Percentiles rank a stretch among this genome's conserved stretches.
Conservation (phyloP, 108 stramenopile genomes). For the Skeletonema menzelii region DNA sequence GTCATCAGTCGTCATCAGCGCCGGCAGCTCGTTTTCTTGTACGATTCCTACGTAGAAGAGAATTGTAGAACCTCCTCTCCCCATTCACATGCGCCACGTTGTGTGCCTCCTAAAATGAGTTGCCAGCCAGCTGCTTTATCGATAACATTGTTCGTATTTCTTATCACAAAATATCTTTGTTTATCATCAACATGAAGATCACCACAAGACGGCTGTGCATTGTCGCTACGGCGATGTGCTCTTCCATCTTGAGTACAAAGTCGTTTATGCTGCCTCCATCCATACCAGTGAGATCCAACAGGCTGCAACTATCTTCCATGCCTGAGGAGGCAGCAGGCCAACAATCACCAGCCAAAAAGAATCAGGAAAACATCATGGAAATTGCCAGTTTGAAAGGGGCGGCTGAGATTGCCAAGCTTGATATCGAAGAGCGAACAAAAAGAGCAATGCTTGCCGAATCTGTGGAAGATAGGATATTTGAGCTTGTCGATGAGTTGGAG, state of each 20-base stretch:
- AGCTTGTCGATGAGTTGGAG: constrained; percentile 52
- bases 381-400: constrained; percentile 22
- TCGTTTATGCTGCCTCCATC: background rate
- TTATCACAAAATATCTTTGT: too few relatives aligned
- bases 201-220: background rate
- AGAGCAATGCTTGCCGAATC: constrained; percentile 64
- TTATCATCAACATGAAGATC: background rate
- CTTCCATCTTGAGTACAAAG: background rate
- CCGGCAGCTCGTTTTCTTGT: too few relatives aligned
- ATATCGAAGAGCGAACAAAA: constrained; percentile 49
- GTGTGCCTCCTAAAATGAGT: too few relatives aligned
- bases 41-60: too few relatives aligned
- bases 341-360: constrained; percentile 7
- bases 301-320: background rate
- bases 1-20: too few relatives aligned
- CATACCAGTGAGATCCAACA: background rate
- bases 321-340: background rate
- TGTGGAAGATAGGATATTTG: constrained; percentile 59
- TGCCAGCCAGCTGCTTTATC: background rate
- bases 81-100: too few relatives aligned
- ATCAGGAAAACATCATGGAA: constrained; percentile 28
- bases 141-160: background rate
- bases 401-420: constrained; percentile 17
- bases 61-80: too few relatives aligned
- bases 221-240: background rate